phyloP scores from a whole-genome alignment of 805 yeast species.

The Debaryomyces prosopidis region DNA sequence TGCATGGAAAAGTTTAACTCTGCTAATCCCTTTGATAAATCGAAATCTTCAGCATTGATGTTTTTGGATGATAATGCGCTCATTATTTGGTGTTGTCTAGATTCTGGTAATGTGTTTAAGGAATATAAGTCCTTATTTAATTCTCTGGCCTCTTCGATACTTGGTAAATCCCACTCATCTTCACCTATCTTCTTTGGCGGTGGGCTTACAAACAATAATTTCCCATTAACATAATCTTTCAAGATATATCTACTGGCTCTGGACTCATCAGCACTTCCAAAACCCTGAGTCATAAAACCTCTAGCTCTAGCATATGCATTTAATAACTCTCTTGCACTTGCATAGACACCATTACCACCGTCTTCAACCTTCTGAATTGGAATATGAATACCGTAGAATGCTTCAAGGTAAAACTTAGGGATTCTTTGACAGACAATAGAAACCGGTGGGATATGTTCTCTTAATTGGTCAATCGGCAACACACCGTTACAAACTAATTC shows the following conservation, averaged over 20 bases:
- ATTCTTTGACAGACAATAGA: slow-evolving; percentile 83
- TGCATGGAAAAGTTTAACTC: slow-evolving; percentile 80
- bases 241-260: slow-evolving; percentile 90
- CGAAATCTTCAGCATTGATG: slow-evolving; percentile 51
- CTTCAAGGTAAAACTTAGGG: slow-evolving; percentile 87
- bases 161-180: slow-evolving; percentile 57
- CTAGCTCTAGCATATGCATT: slow-evolving; percentile 94
- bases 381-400: slow-evolving; percentile 89
- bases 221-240: slow-evolving; percentile 94
- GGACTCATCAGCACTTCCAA: slow-evolving; percentile 94
- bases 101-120: slow-evolving; percentile 63
- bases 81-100: slow-evolving; percentile 69
- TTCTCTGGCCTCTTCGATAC: slow-evolving; percentile 36
- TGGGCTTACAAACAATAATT: slow-evolving; percentile 78
- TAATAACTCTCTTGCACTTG: slow-evolving; percentile 85
- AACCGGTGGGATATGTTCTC: slow-evolving; percentile 89
- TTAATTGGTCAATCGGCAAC: slow-evolving; percentile 94
- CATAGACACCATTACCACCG: slow-evolving; percentile 80
- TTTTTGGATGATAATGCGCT: slow-evolving; percentile 62
- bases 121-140: slow-evolving; percentile 80
- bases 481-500: slow-evolving; percentile 98
- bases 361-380: slow-evolving; percentile 73
- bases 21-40: slow-evolving; percentile 67
- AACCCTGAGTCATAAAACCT: slow-evolving; percentile 97
- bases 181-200: slow-evolving; percentile 70